Evolutionary conservation across 129 eudicot species (phyloP).

Genomic region (Arctium lappa): DNA sequence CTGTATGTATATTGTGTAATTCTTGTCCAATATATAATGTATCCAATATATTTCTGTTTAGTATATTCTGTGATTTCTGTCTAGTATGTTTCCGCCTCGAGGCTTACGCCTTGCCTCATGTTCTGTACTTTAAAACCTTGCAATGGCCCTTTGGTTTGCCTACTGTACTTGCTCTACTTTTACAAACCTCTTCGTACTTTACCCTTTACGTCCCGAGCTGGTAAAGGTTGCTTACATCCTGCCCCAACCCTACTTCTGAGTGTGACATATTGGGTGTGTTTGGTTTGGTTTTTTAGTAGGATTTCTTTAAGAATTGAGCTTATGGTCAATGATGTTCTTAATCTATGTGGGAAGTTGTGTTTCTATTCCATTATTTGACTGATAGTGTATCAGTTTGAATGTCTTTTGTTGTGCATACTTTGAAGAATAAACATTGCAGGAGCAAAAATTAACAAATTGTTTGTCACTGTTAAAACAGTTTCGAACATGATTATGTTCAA

Average conservation of each 20-base stretch:
- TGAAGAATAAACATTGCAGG: constrained; percentile 2
- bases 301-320: neutral
- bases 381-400: neutral
- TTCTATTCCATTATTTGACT: neutral
- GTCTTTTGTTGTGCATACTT: neutral
- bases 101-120: no score
- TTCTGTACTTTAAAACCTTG: no score
- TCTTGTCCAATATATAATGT: no score
- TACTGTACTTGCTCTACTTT: neutral
- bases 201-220: neutral
- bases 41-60: no score
- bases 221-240: neutral
- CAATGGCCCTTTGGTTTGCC: neutral
- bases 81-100: no score
- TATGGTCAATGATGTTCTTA: neutral
- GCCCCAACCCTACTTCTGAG: neutral
- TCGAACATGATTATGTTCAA: constrained; percentile 91
- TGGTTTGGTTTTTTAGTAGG: neutral
- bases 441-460: constrained; percentile 1
- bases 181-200: neutral
- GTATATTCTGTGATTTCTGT: no score
- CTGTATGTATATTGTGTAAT: no score
- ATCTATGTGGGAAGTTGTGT: neutral
- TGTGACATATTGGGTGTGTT: neutral
- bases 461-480: constrained; percentile 43